phyloP scores from a whole-genome alignment of 169 alveolate species.

The Cystoisospora suis region DNA sequence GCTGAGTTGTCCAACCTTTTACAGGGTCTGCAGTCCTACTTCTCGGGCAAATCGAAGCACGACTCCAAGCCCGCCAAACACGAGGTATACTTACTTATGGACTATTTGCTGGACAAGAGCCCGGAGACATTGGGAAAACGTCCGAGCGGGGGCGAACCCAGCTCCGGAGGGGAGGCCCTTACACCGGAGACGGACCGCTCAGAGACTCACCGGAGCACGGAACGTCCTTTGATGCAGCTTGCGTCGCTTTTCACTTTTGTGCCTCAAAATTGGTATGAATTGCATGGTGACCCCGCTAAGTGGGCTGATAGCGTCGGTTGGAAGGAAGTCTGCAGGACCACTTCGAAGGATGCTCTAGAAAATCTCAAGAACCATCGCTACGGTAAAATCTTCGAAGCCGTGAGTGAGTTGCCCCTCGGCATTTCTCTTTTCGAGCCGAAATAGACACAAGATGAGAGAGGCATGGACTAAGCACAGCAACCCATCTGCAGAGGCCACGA shows the following conservation, averaged over 20 bases:
- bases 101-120: neutral
- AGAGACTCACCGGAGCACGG: too few species aligned
- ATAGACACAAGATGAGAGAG: too few species aligned
- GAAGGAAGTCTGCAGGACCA: conserved; percentile 22
- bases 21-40: neutral
- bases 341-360: neutral
- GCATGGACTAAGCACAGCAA: too few species aligned
- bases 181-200: neutral
- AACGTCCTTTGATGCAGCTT: neutral
- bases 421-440: neutral
- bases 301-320: neutral
- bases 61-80: neutral
- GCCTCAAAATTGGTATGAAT: neutral
- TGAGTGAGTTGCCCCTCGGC: neutral
- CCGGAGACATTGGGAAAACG: too few species aligned
- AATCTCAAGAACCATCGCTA: neutral
- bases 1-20: neutral
- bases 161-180: neutral
- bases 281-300: neutral
- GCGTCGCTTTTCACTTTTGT: neutral
- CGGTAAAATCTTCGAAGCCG: neutral
- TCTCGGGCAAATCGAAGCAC: neutral
- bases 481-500: too few species aligned
- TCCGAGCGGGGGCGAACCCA: too few species aligned
- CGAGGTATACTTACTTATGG: neutral